phyloP scores from a whole-genome alignment of 768 basidiomycete species.

The Porphyrellus cyaneotinctus region DNA sequence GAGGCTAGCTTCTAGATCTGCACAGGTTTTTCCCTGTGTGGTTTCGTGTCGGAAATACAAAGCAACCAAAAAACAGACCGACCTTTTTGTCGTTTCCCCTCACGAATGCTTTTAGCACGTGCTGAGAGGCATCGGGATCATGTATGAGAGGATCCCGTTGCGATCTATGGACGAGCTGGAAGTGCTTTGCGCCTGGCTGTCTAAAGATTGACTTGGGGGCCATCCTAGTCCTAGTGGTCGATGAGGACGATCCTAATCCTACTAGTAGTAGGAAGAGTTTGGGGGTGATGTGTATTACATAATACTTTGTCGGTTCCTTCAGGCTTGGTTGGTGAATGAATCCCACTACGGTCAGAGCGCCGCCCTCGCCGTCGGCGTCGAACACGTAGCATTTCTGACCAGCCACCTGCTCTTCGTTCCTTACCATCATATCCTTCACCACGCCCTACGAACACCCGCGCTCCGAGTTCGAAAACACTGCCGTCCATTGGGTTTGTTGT shows the following conservation, averaged over 20 bases:
- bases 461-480: background rate
- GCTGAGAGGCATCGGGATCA: constrained; percentile 81
- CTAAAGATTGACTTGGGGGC: constrained; percentile 84
- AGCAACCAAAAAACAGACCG: background rate
- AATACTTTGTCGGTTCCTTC: constrained; percentile 28
- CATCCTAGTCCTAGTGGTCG: constrained; percentile 44
- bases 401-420: constrained; percentile 1
- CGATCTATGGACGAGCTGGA: constrained; percentile 95
- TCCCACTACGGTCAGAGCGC: constrained; percentile 17
- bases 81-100: constrained; percentile 72
- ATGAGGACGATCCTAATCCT: background rate
- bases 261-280: background rate
- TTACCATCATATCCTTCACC: constrained; percentile 1
- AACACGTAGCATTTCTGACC: constrained; percentile 17
- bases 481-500: background rate
- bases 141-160: constrained; percentile 94
- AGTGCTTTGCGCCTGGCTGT: constrained; percentile 85
- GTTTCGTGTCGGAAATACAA: constrained; percentile 14
- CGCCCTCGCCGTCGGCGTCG: constrained; percentile 18
- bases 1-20: constrained; percentile 67
- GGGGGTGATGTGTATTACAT: constrained; percentile 27
- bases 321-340: constrained; percentile 21
- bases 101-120: constrained; percentile 84
- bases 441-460: background rate
- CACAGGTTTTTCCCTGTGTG: constrained; percentile 70